These are phyloP conservation scores for Excoecaria cochinchinensis DNA, from an alignment of 345 rosid species.

Conservation along the genomic window DNA sequence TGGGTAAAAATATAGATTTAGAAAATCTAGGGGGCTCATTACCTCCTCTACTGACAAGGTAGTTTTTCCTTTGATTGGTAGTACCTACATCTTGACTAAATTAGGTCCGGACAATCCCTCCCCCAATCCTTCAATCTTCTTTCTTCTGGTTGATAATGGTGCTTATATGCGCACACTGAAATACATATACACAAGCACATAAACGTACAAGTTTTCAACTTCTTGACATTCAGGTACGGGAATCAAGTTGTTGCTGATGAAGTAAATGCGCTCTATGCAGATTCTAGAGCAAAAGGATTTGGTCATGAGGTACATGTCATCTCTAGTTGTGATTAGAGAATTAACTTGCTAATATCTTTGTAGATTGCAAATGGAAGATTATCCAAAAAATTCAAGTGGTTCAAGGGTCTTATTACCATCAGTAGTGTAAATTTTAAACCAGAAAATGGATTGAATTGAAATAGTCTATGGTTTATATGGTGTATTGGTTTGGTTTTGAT, in stretches of 20 bases:
- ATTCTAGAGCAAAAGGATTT: slow-evolving; percentile 82
- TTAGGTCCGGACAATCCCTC: background rate
- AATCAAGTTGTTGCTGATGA: slow-evolving; percentile 74
- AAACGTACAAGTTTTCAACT: background rate
- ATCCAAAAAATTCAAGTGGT: background rate
- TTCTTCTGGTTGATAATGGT: background rate
- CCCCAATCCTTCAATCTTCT: background rate
- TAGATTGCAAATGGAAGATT: slow-evolving; percentile 7
- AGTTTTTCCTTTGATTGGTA: no score
- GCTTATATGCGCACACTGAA: background rate
- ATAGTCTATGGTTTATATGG: background rate
- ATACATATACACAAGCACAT: background rate
- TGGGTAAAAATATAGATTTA: no score
- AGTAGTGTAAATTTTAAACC: background rate
- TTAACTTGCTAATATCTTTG: background rate
- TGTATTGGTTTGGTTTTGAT: background rate
- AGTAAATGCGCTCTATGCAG: slow-evolving; percentile 66
- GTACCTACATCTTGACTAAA: no score
- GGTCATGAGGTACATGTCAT: slow-evolving; percentile 64
- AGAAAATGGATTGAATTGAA: background rate
- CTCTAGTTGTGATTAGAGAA: background rate
- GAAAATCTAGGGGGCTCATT: no score
- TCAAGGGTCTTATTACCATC: background rate
- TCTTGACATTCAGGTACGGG: slow-evolving; percentile 56
- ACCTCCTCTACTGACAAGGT: no score